Evolutionary conservation across 2,329 filamentous ascomycete genomes (phyloP).

Genomic region (Blastomyces percursus): DNA sequence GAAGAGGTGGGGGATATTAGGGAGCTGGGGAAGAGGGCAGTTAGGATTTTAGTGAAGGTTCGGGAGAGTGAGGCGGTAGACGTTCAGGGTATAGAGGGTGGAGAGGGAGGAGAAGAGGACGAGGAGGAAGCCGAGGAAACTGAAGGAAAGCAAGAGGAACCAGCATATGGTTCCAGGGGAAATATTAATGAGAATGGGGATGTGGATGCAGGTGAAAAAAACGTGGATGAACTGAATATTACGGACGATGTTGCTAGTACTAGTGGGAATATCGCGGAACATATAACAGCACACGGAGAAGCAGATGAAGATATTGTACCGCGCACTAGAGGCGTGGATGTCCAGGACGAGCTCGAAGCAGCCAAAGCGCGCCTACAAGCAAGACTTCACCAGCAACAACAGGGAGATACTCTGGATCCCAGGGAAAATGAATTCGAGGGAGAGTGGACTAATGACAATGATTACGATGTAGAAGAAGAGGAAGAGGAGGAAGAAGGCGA

Average conservation of each 20-base stretch:
- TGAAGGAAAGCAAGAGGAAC: constrained; percentile 22
- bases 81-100: constrained; percentile 14
- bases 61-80: constrained; percentile 25
- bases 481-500: constrained; percentile 26
- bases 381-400: constrained; percentile 10
- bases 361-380: constrained; percentile 40
- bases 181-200: neutral
- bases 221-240: neutral
- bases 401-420: constrained; percentile 18
- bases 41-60: constrained; percentile 36
- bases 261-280: neutral
- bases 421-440: constrained; percentile 14
- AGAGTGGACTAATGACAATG: neutral
- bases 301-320: constrained; percentile 11
- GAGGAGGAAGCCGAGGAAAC: constrained; percentile 10
- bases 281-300: neutral
- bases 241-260: neutral
- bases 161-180: neutral
- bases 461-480: constrained; percentile 15
- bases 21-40: constrained; percentile 68
- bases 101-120: constrained; percentile 14
- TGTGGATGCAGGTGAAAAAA: neutral
- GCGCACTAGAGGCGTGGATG: neutral
- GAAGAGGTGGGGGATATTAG: constrained; percentile 65
- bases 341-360: constrained; percentile 35